Evolutionary conservation across 768 basidiomycete species (phyloP), one percentile per base, ranked within the genome.

Genomic region (Suillus clintonianus): DNA sequence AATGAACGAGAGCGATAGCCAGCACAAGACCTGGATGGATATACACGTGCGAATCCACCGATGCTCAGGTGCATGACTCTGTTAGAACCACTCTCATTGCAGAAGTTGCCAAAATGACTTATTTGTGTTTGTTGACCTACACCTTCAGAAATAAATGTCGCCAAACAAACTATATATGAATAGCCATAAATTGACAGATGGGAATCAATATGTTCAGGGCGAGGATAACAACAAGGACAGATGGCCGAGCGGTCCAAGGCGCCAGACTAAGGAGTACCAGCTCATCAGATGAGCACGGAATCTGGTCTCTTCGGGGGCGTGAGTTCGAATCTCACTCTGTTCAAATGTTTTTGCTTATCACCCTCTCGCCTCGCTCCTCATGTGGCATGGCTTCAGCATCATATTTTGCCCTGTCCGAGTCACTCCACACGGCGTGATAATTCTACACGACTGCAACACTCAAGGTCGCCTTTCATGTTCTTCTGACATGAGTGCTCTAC

Each of bases 171-270:
- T 15, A 17, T 37, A 17, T 37, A 15, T 5, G 24, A 2, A 15
- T 5, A 47, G 47, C 47, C 27, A 32, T 17, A 17, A 17, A 30
- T 53, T 11, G 50, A 19, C 5, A 32, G 30, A 53, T 10, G 22
- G 9, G 5, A 15, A 24, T 56, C 8, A 10, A 10, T 56, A n/a
- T 3, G 30, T 6, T 34, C 30, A 53, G 5, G 4, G 36, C 4
- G 37, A 24, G 5, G 0, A 8, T 0, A 1, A 4, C 43, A 30
- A 34, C 59, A 69, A 64, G 80, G 80, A 76, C 84, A 89, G 86
- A 89, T 90, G 88, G 89, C 89, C 88, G 89, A 90, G 88, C 87
- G 88, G 88, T 89, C 88, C 87, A 89, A 89, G 89, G 89, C 88
- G 89, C 86, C 87, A 90, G 88, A 89, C 86, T 86, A 88, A 86